These are phyloP conservation scores for Diphasiastrum complanatum DNA, from an alignment of 83 land plant species.

Conservation along the genomic window DNA sequence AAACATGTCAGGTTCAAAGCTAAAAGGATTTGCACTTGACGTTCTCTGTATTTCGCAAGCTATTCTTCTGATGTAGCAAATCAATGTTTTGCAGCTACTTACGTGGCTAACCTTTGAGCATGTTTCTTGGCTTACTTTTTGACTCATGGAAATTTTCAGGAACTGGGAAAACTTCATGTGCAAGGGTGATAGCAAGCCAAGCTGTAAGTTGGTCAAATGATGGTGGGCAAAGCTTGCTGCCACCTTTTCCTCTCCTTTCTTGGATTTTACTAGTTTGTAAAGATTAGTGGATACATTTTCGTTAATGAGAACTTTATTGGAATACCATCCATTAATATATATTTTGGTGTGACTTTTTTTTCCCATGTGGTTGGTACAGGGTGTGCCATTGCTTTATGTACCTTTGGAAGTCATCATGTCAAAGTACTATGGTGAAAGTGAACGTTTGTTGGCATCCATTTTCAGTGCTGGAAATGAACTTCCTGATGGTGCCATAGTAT, in stretches of 20 bases:
- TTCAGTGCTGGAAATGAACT: constrained; percentile 85
- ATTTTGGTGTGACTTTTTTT: neutral
- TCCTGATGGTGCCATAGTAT: constrained; percentile 80
- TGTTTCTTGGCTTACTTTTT: too few relatives aligned
- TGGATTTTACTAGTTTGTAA: neutral
- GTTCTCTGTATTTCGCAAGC: too few relatives aligned
- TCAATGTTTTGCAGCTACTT: too few relatives aligned
- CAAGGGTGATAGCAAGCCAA: constrained; percentile 92
- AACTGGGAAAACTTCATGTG: constrained; percentile 96
- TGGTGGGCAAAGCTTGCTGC: constrained; percentile 6
- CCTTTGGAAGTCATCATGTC: constrained; percentile 93
- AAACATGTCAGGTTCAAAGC: too few relatives aligned
- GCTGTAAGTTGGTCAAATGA: constrained; percentile 46
- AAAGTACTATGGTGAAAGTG: constrained; percentile 99
- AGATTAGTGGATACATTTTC: neutral
- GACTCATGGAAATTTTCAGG: constrained; percentile 40
- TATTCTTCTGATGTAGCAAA: too few relatives aligned
- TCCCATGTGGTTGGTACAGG: constrained; percentile 37
- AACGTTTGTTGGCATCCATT: constrained; percentile 70
- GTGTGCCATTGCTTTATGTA: constrained; percentile 86
- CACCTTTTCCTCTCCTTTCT: neutral
- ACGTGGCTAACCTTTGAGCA: too few relatives aligned
- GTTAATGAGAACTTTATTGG: neutral
- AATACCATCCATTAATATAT: neutral
- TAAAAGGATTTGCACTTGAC: too few relatives aligned